Evolutionary conservation across 2,329 filamentous ascomycete genomes (phyloP).

Genomic region (Epichloe sylvatica): DNA sequence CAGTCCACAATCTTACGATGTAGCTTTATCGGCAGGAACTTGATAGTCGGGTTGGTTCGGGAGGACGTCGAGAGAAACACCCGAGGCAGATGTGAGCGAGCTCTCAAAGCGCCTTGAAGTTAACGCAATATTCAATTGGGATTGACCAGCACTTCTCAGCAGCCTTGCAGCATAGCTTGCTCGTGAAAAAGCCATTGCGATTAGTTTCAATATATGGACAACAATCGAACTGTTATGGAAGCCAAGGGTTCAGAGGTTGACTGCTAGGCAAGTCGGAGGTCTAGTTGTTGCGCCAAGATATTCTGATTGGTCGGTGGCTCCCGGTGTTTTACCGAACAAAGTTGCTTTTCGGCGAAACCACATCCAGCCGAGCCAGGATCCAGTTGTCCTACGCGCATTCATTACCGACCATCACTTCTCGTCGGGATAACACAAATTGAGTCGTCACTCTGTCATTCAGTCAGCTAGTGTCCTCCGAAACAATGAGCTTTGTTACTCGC

Average conservation of each 20-base stretch:
- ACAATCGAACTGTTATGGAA: conserved; percentile 10
- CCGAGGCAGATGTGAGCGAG: conserved; percentile 30
- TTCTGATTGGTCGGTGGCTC: conserved; percentile 30
- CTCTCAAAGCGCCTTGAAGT: conserved; percentile 42
- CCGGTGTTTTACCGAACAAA: conserved; percentile 32
- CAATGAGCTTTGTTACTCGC: conserved; percentile 85
- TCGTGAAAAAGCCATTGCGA: conserved; percentile 53
- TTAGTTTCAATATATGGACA: conserved; percentile 14
- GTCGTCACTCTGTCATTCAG: conserved; percentile 12
- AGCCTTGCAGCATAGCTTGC: conserved; percentile 37
- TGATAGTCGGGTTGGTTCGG: conserved; percentile 67
- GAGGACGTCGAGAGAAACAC: conserved; percentile 23
- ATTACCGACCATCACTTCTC: conserved; percentile 22
- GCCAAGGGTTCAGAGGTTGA: not conserved
- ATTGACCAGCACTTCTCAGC: conserved; percentile 31
- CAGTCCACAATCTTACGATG: conserved; percentile 48
- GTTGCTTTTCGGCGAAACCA: conserved; percentile 34
- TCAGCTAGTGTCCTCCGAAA: conserved; percentile 26
- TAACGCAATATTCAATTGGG: conserved; percentile 25
- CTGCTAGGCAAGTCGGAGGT: conserved; percentile 10
- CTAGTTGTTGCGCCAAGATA: not conserved
- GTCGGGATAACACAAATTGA: conserved; percentile 19
- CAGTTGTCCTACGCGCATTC: conserved; percentile 14
- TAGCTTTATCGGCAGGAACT: conserved; percentile 71
- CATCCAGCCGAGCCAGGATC: conserved; percentile 11